Evolutionary conservation across 2,329 filamentous ascomycete species (phyloP).

Genomic region (Microdochium nivale): DNA sequence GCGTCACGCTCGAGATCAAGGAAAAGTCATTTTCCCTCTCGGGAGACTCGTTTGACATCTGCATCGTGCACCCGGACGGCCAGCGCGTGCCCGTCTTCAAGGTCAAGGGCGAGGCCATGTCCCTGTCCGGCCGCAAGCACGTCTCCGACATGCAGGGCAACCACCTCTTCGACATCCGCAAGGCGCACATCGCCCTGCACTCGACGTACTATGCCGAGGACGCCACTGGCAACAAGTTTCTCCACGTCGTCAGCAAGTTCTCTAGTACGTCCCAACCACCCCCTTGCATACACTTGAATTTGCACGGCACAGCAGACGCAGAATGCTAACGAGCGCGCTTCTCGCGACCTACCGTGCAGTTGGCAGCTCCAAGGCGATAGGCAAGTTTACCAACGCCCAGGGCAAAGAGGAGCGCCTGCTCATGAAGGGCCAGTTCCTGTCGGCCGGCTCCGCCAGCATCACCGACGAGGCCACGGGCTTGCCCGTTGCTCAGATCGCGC

Average conservation of each 20-base stretch:
- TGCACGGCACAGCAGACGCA: too few species aligned
- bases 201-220: constrained; percentile 42
- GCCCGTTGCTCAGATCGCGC: constrained; percentile 48
- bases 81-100: constrained; percentile 36
- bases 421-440: constrained; percentile 55
- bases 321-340: too few species aligned
- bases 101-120: constrained; percentile 45
- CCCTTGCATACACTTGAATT: too few species aligned
- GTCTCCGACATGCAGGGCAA: constrained; percentile 43
- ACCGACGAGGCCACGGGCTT: constrained; percentile 37
- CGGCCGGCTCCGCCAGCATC: constrained; percentile 50
- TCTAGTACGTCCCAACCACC: constrained; percentile 40
- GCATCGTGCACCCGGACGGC: constrained; percentile 34
- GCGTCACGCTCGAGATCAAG: constrained; percentile 2
- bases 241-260: constrained; percentile 48
- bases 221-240: constrained; percentile 33
- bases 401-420: constrained; percentile 35
- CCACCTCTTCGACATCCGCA: constrained; percentile 49
- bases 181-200: constrained; percentile 41
- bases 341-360: too few species aligned
- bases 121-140: constrained; percentile 45
- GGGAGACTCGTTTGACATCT: constrained; percentile 58
- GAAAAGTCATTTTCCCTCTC: constrained; percentile 54
- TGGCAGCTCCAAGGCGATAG: constrained; percentile 43
- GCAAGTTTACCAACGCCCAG: constrained; percentile 43